Percentiles rank a stretch among this genome's conserved stretches.
Evolutionary conservation across 2,329 filamentous ascomycete genomes (phyloP).

Genomic region (Microdochium paspali): DNA sequence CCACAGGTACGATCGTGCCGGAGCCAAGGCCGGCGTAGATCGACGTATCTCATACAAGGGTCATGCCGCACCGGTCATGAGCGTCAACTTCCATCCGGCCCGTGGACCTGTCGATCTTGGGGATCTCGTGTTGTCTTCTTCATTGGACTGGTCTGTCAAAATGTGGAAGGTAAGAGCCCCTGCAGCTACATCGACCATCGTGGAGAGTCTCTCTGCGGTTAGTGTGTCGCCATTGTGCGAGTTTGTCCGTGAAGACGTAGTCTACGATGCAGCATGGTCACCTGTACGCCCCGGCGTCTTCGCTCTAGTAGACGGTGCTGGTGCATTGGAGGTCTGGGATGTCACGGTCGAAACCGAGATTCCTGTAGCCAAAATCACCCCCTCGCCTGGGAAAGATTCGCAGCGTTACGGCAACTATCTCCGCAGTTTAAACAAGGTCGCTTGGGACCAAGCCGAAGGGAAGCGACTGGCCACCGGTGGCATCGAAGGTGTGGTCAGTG

Average conservation of each 20-base stretch:
- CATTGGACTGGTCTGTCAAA: conserved; percentile 94
- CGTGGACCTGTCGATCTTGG: conserved; percentile 89
- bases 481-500: conserved; percentile 79
- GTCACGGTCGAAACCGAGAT: conserved; percentile 88
- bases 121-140: conserved; percentile 85
- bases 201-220: conserved; percentile 17
- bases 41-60: conserved; percentile 79
- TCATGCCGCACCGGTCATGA: conserved; percentile 92
- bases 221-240: conserved; percentile 69
- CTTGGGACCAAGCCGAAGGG: conserved; percentile 88
- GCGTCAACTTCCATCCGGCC: conserved; percentile 88
- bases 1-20: conserved; percentile 93
- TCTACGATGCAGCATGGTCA: conserved; percentile 95
- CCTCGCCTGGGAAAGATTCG: conserved; percentile 33
- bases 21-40: conserved; percentile 93
- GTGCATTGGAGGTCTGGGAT: conserved; percentile 91
- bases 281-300: conserved; percentile 92
- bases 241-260: conserved; percentile 87
- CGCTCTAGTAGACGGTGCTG: conserved; percentile 85
- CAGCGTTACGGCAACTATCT: background rate
- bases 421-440: conserved; percentile 79
- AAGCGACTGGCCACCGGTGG: conserved; percentile 82
- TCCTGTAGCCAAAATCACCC: conserved; percentile 71
- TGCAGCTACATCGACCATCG: conserved; percentile 57
- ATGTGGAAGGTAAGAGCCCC: conserved; percentile 89